These are phyloP conservation scores for Exobasidium cylindrosporum DNA, from an alignment of 1,284 basidiomycete genomes.

Conservation along the genomic window DNA sequence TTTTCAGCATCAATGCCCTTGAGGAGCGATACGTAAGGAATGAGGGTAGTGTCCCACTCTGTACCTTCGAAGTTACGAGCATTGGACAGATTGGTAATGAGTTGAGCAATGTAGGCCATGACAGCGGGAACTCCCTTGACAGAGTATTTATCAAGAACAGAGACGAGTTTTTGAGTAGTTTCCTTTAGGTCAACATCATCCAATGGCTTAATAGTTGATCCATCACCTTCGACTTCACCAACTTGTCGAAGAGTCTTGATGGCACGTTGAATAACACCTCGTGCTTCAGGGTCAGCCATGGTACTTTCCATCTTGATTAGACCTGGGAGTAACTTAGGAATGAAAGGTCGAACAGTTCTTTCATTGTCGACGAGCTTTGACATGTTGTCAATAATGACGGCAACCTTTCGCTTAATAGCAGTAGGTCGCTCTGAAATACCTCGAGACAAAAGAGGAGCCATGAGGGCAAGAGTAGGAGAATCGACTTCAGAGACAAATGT, in stretches of 20 bases:
- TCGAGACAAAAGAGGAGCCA: conserved; percentile 95
- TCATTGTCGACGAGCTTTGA: conserved; percentile 56
- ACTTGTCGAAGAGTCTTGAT: conserved; percentile 53
- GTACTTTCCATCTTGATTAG: conserved; percentile 55
- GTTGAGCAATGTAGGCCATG: conserved; percentile 45
- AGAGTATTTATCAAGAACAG: conserved; percentile 39
- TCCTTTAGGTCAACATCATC: conserved; percentile 46
- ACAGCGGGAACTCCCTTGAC: conserved; percentile 39
- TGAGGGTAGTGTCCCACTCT: conserved; percentile 52
- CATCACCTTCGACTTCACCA: conserved; percentile 52
- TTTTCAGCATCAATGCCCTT: conserved; percentile 46
- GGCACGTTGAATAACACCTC: conserved; percentile 52
- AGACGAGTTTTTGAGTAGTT: conserved; percentile 40
- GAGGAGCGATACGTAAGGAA: conserved; percentile 52
- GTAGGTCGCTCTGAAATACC: conserved; percentile 65
- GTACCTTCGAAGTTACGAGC: conserved; percentile 53
- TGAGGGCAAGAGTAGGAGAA: conserved; percentile 95
- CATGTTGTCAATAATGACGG: conserved; percentile 57
- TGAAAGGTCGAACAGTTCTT: conserved; percentile 55
- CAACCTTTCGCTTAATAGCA: conserved; percentile 55
- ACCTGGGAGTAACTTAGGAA: conserved; percentile 54
- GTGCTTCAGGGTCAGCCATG: conserved; percentile 54
- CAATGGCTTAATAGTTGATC: conserved; percentile 52
- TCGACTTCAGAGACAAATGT: conserved; percentile 99
- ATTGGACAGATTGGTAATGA: conserved; percentile 54